Evolutionary conservation across 306 rosid species (phyloP), one percentile per base, ranked within the genome.

Genomic region (Datisca glomerata): DNA sequence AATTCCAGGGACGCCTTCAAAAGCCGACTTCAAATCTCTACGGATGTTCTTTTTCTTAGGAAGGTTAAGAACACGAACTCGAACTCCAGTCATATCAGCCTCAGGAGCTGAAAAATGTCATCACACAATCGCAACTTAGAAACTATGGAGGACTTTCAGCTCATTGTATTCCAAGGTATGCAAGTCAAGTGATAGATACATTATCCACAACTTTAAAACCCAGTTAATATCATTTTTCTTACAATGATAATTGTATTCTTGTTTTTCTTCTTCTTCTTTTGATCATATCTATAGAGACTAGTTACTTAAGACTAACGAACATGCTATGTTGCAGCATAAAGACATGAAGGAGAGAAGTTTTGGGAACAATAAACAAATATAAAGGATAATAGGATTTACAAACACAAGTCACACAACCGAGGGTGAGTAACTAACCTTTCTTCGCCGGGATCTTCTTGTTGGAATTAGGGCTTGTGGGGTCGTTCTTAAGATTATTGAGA

Each of bases 31-130:
- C 61, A 89, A 70, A 66, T 89, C 93, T 70, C 86, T 75, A 14
- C 63, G 75, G 13, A 74, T 67, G 44, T 83, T 89, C 68, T 54
- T 89, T 55, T 87, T 87, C 71, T 63, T 87, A 1, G 89, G 97
- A 54, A 87, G 85, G 52, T 79, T 79, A 29, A 49, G 53, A 48
- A 87, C 64, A 23, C 76, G 67, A 45, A 87, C 94, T 44, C 57
- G 61, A 51, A 51, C 42, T 47, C 71, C 76, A 43, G 42, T 44
- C 5, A 57, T 76, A 73, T 40, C 74, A 65, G 43, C 66, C 16
- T 70, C 79, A 18, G 32, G 31, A 19, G 63, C 86, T 76, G 65
- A 54, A 63, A 51, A 57, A 59, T 45, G 48, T 24, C 63, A 58
- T 28, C 14, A 3, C 19, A 40, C 53, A 22, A 27, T 3, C 10